phyloP scores from a whole-genome alignment of 2,329 filamentous ascomycete genomes.

The Penicillium sp. region DNA sequence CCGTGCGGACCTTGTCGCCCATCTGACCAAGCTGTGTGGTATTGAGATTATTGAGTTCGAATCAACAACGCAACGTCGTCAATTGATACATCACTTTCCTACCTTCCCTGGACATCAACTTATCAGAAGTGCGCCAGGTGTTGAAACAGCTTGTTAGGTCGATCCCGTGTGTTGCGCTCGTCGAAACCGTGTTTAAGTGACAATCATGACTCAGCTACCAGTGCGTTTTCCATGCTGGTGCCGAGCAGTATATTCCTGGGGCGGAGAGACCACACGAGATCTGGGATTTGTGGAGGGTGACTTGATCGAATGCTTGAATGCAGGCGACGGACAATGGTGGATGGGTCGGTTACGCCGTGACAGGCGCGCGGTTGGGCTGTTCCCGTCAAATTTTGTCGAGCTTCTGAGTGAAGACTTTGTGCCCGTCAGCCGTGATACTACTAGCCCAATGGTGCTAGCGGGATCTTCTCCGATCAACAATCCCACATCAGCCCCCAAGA shows the following conservation, averaged over 20 bases:
- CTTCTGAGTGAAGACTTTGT: conserved; percentile 77
- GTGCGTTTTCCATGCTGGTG: conserved; percentile 84
- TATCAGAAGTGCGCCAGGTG: neutral
- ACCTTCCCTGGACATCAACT: neutral
- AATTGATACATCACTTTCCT: neutral
- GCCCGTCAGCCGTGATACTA: conserved; percentile 48
- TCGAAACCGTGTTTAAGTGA: neutral
- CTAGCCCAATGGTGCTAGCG: conserved; percentile 47
- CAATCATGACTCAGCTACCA: conserved; percentile 51
- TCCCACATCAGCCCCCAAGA: conserved; percentile 47
- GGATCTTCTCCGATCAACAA: conserved; percentile 40
- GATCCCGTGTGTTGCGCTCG: conserved; percentile 1
- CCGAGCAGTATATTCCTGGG: conserved; percentile 84
- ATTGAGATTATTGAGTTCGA: neutral
- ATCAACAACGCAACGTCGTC: conserved; percentile 1
- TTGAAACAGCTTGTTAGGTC: neutral
- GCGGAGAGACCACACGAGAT: conserved; percentile 89
- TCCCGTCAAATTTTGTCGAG: conserved; percentile 95
- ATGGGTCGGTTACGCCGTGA: conserved; percentile 85
- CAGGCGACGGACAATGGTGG: conserved; percentile 97
- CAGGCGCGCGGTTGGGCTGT: conserved; percentile 79
- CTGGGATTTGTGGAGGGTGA: conserved; percentile 96
- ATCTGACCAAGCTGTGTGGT: conserved; percentile 7
- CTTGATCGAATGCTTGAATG: conserved; percentile 94
- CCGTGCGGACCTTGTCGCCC: conserved; percentile 13